Evolutionary conservation across 108 stramenopile species (phyloP), one percentile per base, ranked within the genome.

Genomic region (Nitzschia sp.): DNA sequence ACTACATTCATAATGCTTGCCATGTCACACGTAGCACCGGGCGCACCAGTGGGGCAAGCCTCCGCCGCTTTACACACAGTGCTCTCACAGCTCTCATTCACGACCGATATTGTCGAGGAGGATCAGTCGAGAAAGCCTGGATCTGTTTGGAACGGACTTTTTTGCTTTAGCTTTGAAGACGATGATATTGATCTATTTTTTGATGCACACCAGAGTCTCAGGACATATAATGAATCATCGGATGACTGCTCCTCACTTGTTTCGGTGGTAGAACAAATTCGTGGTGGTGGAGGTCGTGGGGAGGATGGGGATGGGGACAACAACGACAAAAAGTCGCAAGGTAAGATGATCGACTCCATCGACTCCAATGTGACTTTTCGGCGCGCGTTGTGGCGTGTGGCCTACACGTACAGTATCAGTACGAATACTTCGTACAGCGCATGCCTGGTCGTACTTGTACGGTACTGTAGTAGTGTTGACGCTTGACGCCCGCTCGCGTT

Each of bases 111-210:
- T 45, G 3, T 17, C 25, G 53, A 27, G 28, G 28, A 17, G 5
- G 30, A 56, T 8, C 2, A 16, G 30, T 6, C 5, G 17, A 9
- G 17, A 29, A 5, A 26, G 5, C 27, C 28, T n/a, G 55, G 55
- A 6, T 56, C 17, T 4, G 28, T 31, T 4, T 56, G 55, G 55
- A 28, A 56, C 28, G 28, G 30, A 11, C 31, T 56, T 11, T 30
- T 56, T 26, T 56, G 55, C 29, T 5, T 22, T 4, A 50, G 48
- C 19, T 56, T 56, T 26, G 28, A 28, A 29, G 30, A 32, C 1
- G 60, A 45, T 32, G 32, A 30, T 16, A 31, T 15, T 45, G 60
- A 61, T 61, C 26, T 61, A 2, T 61, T 61, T 9, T 61, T 61
- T 27, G 60, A 61, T 61, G 60, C 60, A 25, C 41, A 45, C 31